Evolutionary conservation across 352 stramenopile genomes (phyloP).

Genomic region (Globisporangium canariense): DNA sequence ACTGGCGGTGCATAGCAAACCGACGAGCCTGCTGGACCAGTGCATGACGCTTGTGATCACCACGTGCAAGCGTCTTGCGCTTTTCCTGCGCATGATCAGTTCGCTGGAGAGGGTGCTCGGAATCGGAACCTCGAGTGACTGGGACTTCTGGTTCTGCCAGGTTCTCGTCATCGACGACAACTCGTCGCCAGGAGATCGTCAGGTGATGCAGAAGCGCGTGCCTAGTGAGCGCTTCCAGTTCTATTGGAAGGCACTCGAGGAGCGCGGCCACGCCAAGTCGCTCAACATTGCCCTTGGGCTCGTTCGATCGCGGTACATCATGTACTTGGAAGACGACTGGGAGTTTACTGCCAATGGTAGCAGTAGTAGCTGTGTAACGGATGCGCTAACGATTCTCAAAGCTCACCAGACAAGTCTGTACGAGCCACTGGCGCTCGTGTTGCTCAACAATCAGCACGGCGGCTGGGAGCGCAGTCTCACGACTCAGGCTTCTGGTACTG

Average conservation of each 20-base stretch:
- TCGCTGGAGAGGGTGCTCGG: conserved; percentile 20
- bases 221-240: conserved; percentile 32
- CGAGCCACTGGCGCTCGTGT: conserved; percentile 29
- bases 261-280: conserved; percentile 46
- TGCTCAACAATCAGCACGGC: conserved; percentile 50
- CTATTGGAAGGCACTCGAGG: conserved; percentile 22
- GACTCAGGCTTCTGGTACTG: neutral
- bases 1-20: conserved; percentile 6
- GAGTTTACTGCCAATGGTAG: conserved; percentile 11
- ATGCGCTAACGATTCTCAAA: conserved; percentile 23
- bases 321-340: conserved; percentile 76
- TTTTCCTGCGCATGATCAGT: conserved; percentile 39
- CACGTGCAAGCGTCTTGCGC: conserved; percentile 50
- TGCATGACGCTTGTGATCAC: conserved; percentile 51
- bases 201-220: conserved; percentile 29
- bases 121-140: conserved; percentile 4
- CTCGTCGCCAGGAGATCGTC: conserved; percentile 33
- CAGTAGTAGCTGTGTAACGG: conserved; percentile 13
- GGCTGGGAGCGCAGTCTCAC: conserved; percentile 19
- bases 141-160: conserved; percentile 32
- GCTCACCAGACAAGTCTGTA: conserved; percentile 13
- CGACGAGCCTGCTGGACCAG: neutral
- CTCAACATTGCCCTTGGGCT: conserved; percentile 37
- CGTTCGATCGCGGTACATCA: conserved; percentile 34
- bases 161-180: conserved; percentile 57